These are phyloP conservation scores for Tillandsia fasciculata DNA, from an alignment of 176 grass and related monocot genomes.

Conservation along the genomic window DNA sequence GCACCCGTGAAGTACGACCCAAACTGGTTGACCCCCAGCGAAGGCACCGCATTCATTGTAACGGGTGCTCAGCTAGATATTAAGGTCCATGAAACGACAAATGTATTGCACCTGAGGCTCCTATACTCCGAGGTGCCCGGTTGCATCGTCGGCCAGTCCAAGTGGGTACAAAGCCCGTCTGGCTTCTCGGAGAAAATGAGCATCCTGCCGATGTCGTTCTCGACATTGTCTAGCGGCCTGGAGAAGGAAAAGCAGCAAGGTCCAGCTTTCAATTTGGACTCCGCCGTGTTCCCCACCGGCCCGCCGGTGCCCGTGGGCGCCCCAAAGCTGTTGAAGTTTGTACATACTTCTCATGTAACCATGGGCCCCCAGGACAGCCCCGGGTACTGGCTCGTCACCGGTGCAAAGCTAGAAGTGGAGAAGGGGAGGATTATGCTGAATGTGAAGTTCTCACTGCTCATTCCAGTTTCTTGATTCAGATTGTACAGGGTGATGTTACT, in stretches of 20 bases:
- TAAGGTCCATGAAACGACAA: constrained; percentile 22
- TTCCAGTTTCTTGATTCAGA: constrained; percentile 35
- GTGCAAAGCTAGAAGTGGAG: constrained; percentile 62
- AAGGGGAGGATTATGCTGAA: constrained; percentile 76
- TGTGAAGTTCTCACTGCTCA: constrained; percentile 82
- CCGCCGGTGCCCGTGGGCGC: constrained; percentile 57
- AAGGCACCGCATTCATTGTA: constrained; percentile 32
- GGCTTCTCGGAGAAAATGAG: constrained; percentile 37
- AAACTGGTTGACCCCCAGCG: constrained; percentile 16
- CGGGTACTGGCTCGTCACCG: constrained; percentile 84
- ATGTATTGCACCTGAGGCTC: constrained; percentile 63
- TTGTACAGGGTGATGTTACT: not conserved
- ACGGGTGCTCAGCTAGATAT: constrained; percentile 70
- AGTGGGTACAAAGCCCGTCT: constrained; percentile 33
- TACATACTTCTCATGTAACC: constrained; percentile 58
- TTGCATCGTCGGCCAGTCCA: constrained; percentile 47
- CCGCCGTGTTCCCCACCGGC: constrained; percentile 44
- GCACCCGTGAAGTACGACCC: constrained; percentile 64
- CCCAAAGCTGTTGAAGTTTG: constrained; percentile 65
- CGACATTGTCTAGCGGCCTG: constrained; percentile 2
- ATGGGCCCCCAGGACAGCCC: constrained; percentile 70
- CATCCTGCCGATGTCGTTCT: constrained; percentile 41
- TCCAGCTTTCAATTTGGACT: constrained; percentile 35
- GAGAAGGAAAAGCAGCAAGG: constrained; percentile 24
- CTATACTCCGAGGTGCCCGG: constrained; percentile 50